A percentile compares a stretch with the other conserved stretches of the same genome.
Evolutionary conservation across 1,139 yeast species (phyloP).

Genomic region (Magnusiomyces suaveolens): DNA sequence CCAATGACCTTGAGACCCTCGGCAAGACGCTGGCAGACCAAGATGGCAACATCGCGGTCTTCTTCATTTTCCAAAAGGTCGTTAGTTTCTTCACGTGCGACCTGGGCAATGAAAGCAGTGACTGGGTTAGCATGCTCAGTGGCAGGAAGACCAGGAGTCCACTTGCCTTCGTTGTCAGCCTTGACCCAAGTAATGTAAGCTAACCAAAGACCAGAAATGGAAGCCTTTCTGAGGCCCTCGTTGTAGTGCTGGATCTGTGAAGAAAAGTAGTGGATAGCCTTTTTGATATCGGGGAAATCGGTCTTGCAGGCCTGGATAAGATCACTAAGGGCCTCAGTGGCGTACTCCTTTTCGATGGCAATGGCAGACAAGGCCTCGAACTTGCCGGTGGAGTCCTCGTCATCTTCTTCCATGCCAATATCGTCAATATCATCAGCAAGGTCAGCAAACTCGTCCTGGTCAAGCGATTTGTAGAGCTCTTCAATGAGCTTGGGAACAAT

Average conservation of each 20-base stretch:
- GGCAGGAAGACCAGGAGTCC: slow-evolving; percentile 67
- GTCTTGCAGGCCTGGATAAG: slow-evolving; percentile 79
- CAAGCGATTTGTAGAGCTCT: slow-evolving; percentile 70
- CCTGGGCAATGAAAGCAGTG: slow-evolving; percentile 51
- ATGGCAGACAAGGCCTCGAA: slow-evolving; percentile 88
- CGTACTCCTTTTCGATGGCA: slow-evolving; percentile 93
- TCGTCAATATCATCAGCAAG: slow-evolving; percentile 27
- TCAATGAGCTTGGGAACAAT: slow-evolving; percentile 78
- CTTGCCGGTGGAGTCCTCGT: slow-evolving; percentile 51
- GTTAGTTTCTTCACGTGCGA: slow-evolving; percentile 58
- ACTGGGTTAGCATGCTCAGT: slow-evolving; percentile 24
- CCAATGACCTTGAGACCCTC: slow-evolving; percentile 69
- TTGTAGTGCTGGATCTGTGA: slow-evolving; percentile 79
- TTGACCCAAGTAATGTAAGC: slow-evolving; percentile 64
- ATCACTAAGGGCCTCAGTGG: slow-evolving; percentile 87
- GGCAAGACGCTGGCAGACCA: slow-evolving; percentile 64
- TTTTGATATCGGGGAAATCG: slow-evolving; percentile 70
- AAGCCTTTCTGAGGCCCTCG: slow-evolving; percentile 80
- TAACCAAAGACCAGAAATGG: slow-evolving; percentile 74
- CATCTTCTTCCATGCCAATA: slow-evolving; percentile 24
- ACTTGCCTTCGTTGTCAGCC: slow-evolving; percentile 34
- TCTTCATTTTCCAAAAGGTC: slow-evolving; percentile 64
- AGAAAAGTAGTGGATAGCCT: slow-evolving; percentile 52
- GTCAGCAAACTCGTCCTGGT: slow-evolving; percentile 45
- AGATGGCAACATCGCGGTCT: slow-evolving; percentile 68